These are phyloP conservation scores for Dactylellina haptotyla DNA, from an alignment of 2,329 filamentous ascomycete genomes.

Conservation along the genomic window DNA sequence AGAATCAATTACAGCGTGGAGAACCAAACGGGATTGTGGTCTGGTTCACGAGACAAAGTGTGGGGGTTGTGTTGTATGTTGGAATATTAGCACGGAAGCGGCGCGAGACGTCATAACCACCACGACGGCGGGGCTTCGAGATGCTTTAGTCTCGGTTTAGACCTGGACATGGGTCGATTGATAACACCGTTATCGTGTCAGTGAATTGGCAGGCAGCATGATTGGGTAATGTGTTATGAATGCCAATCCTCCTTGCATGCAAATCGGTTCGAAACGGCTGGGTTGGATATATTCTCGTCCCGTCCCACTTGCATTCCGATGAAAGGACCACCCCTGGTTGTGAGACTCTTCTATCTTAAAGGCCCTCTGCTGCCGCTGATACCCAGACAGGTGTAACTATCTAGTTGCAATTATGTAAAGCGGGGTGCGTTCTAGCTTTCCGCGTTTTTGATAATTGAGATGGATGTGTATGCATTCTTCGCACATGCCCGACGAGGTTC, in stretches of 20 bases:
- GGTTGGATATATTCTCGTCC: neutral
- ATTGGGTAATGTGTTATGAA: slow-evolving; percentile 29
- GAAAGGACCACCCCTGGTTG: neutral
- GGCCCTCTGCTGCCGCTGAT: no score
- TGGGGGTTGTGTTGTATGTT: neutral
- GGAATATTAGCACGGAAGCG: neutral
- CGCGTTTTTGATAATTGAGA: no score
- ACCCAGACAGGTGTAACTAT: no score
- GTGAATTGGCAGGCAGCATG: neutral
- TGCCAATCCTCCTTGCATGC: neutral
- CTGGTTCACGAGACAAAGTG: neutral
- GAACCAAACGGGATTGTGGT: neutral
- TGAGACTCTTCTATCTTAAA: neutral
- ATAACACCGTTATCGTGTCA: neutral
- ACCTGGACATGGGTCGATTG: neutral
- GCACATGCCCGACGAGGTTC: slow-evolving; percentile 1
- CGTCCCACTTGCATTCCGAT: neutral
- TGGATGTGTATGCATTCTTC: neutral
- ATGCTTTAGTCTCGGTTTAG: neutral
- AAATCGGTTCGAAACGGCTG: slow-evolving; percentile 10
- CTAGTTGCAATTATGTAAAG: neutral
- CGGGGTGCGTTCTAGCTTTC: neutral
- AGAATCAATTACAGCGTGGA: neutral
- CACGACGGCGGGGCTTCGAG: neutral
- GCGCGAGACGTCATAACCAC: neutral